phyloP scores from a whole-genome alignment of 495 filamentous ascomycete species.

The Aspergillus carlsbadensis region DNA sequence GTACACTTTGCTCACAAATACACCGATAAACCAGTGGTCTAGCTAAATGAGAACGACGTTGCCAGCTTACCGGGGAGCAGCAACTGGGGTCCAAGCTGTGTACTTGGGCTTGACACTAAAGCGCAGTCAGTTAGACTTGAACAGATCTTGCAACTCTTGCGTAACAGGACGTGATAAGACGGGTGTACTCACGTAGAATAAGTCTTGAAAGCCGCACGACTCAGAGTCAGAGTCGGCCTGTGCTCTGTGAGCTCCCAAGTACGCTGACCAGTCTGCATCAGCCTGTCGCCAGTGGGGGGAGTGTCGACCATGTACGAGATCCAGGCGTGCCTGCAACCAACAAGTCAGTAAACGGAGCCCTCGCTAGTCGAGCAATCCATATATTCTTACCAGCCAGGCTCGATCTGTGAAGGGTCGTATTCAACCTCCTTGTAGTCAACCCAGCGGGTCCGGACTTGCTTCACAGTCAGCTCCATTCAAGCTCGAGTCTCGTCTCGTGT shows the following conservation, averaged over 20 bases:
- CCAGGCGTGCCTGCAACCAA: constrained; percentile 81
- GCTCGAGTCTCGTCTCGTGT: neutral
- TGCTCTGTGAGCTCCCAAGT: constrained; percentile 77
- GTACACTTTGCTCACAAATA: constrained; percentile 31
- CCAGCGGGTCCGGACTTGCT: constrained; percentile 90
- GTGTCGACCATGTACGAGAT: constrained; percentile 90
- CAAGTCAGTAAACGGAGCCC: neutral
- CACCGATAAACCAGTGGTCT: constrained; percentile 2
- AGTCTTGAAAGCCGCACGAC: constrained; percentile 79
- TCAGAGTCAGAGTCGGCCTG: constrained; percentile 69
- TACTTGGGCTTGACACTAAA: constrained; percentile 42
- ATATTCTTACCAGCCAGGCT: constrained; percentile 78
- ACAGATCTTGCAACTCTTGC: neutral
- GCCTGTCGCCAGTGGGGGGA: constrained; percentile 72
- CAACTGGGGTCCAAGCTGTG: constrained; percentile 45
- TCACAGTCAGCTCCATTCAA: constrained; percentile 2
- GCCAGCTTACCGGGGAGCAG: constrained; percentile 42
- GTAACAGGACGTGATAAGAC: neutral
- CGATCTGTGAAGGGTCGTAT: constrained; percentile 87
- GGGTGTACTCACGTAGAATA: constrained; percentile 79
- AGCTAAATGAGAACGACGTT: neutral
- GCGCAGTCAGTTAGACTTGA: neutral
- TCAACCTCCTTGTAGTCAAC: constrained; percentile 91
- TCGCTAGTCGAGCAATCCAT: neutral
- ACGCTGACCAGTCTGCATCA: constrained; percentile 62